phyloP scores from a whole-genome alignment of 2,329 filamentous ascomycete genomes.

The Penicillium glabrum region DNA sequence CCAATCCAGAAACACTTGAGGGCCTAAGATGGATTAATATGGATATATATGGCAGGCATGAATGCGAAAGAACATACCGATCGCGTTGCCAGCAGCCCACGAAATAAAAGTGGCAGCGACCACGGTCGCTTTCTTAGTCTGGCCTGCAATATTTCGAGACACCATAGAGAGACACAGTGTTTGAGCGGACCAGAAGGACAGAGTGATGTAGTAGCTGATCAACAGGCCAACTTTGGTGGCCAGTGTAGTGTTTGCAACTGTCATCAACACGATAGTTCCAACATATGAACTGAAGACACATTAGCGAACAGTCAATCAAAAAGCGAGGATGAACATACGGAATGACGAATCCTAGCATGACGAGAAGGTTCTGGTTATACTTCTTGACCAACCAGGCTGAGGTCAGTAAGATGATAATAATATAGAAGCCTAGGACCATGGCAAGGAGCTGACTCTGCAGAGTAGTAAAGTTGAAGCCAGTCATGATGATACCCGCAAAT shows the following conservation, averaged over 20 bases:
- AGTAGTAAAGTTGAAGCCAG: constrained; percentile 63
- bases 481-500: constrained; percentile 74
- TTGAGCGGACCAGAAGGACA: constrained; percentile 76
- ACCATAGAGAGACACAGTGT: constrained; percentile 67
- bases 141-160: constrained; percentile 68
- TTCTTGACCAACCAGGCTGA: constrained; percentile 69
- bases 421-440: constrained; percentile 71
- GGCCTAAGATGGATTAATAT: constrained; percentile 40
- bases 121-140: constrained; percentile 70
- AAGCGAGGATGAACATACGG: constrained; percentile 50
- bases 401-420: constrained; percentile 67
- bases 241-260: constrained; percentile 58
- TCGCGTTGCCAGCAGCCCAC: constrained; percentile 68
- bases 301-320: not conserved
- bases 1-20: constrained; percentile 62
- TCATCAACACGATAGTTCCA: constrained; percentile 62
- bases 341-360: constrained; percentile 66
- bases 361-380: constrained; percentile 65
- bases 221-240: constrained; percentile 66
- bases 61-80: constrained; percentile 45
- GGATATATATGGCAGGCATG: not conserved
- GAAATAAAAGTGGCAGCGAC: constrained; percentile 70
- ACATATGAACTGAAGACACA: constrained; percentile 5
- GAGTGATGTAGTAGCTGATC: constrained; percentile 72
- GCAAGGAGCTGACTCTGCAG: constrained; percentile 71